Evolutionary conservation across 2,329 filamentous ascomycete genomes (phyloP).

Genomic region (Nigrospora sphaerica): DNA sequence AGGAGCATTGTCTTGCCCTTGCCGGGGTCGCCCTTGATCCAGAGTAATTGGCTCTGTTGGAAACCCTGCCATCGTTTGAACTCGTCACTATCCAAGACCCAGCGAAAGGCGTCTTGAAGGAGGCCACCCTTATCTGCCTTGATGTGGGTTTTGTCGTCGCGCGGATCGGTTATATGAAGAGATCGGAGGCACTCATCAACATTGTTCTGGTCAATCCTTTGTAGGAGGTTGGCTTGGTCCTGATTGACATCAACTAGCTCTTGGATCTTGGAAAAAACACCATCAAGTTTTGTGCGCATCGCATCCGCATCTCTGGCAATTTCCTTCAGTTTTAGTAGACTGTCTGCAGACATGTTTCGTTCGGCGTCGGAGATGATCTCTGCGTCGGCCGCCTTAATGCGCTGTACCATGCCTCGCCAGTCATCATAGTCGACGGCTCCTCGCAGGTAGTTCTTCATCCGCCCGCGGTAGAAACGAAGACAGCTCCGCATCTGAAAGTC

Average conservation of each 20-base stretch:
- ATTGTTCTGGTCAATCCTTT: too few species aligned
- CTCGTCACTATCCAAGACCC: constrained; percentile 22
- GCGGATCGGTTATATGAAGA: not conserved
- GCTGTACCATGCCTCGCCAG: constrained; percentile 11
- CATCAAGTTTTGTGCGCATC: too few species aligned
- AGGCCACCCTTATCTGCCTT: constrained; percentile 26
- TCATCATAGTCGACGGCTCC: constrained; percentile 9
- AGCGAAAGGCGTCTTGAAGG: constrained; percentile 21
- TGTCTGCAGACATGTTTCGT: too few species aligned
- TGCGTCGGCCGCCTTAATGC: not conserved
- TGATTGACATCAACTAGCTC: too few species aligned
- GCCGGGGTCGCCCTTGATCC: constrained; percentile 26
- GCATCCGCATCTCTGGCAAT: too few species aligned
- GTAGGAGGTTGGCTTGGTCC: too few species aligned
- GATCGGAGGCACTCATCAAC: not conserved
- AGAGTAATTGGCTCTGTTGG: constrained; percentile 18
- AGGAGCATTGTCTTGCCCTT: constrained; percentile 29
- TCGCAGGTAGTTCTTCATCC: constrained; percentile 1
- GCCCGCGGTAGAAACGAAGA: constrained; percentile 20
- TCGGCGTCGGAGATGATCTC: too few species aligned
- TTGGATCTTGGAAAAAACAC: too few species aligned
- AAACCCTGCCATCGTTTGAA: constrained; percentile 19
- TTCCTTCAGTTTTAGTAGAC: too few species aligned
- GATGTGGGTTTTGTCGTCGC: constrained; percentile 26
- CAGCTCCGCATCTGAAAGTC: constrained; percentile 25